Evolutionary conservation across 2,329 filamentous ascomycete species (phyloP), one percentile per base, ranked within the genome.

Genomic region (Aciculosporium take): DNA sequence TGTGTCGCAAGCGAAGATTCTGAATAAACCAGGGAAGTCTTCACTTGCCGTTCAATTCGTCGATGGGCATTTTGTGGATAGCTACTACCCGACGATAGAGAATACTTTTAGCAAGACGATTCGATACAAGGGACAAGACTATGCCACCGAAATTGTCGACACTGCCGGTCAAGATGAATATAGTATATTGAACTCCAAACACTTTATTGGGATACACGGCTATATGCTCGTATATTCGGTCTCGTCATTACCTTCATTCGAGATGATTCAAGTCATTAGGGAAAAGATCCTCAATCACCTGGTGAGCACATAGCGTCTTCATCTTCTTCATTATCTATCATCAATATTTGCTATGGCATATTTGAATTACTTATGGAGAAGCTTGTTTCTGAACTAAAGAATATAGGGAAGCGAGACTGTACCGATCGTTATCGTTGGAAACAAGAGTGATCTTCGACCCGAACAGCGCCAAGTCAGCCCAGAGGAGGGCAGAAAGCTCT

Each of bases 151-250:
- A 67, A 96, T 98, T 55, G 91, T 98, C 60, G 91, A 98, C 60
- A 98, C 91, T 23, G 91, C 91, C 40, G 91, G 91, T 46, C 88
- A 94, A 81, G 91, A 98, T 69, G 91, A 98, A 65, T 98, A 98
- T 69, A 94, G 85, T 58, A 95, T 96, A 50, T 72, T 98, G 47
- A 96, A 95, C 64, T 94, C 85, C 48, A 96, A 96, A 68, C 89
- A 96, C 61, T 96, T 96, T 56, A 96, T 98, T 60, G 91, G 91
- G 48, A 96, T 96, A 51, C 91, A 98, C 67, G 91, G 91, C 43
- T 98, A 96, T 63, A 87, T 98, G 75, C 81, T 98, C 46, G 89
- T 95, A 37, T 98, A 98, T 65, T 94, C 88, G n/a, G 88, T 98
- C 38, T 84, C 84, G 18, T 94, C 85, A 37, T 79, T 85, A 56